phyloP scores from a whole-genome alignment of 2,329 filamentous ascomycete species.

The Talaromyces sp. region DNA sequence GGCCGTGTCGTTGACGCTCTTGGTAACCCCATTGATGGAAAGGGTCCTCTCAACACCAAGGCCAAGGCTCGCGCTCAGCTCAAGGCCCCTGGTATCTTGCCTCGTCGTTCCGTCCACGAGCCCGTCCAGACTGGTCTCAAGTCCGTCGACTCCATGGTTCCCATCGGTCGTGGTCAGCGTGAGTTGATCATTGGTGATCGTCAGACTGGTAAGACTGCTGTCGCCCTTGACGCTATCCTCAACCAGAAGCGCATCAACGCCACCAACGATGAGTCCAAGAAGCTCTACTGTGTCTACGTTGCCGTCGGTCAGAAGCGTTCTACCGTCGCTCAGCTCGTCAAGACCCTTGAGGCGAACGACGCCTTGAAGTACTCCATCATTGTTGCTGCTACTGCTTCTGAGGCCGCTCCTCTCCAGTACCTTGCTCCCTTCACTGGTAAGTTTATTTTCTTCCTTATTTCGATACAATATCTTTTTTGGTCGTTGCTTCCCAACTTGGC shows the following conservation, averaged over 20 bases:
- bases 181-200: conserved; percentile 99
- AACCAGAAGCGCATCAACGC: conserved; percentile 99
- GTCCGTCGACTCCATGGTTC: conserved; percentile 99
- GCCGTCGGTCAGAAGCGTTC: conserved; percentile 99
- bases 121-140: conserved; percentile 99
- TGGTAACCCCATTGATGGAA: conserved; percentile 98
- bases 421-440: conserved; percentile 83
- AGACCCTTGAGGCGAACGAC: conserved; percentile 99
- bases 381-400: conserved; percentile 93
- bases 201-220: conserved; percentile 99
- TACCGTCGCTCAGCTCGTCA: conserved; percentile 97
- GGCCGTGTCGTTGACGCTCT: conserved; percentile 98
- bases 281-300: conserved; percentile 99
- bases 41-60: conserved; percentile 90
- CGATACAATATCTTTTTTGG: not conserved
- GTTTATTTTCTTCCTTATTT: conserved; percentile 24
- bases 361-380: conserved; percentile 97
- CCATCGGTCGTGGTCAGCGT: conserved; percentile 99
- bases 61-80: conserved; percentile 95
- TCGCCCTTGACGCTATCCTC: conserved; percentile 94
- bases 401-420: conserved; percentile 93
- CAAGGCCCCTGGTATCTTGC: conserved; percentile 98
- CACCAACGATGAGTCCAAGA: conserved; percentile 83
- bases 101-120: conserved; percentile 94
- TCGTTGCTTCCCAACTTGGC: not conserved